Evolutionary conservation across 306 rosid species (phyloP).

Genomic region (Datisca glomerata): DNA sequence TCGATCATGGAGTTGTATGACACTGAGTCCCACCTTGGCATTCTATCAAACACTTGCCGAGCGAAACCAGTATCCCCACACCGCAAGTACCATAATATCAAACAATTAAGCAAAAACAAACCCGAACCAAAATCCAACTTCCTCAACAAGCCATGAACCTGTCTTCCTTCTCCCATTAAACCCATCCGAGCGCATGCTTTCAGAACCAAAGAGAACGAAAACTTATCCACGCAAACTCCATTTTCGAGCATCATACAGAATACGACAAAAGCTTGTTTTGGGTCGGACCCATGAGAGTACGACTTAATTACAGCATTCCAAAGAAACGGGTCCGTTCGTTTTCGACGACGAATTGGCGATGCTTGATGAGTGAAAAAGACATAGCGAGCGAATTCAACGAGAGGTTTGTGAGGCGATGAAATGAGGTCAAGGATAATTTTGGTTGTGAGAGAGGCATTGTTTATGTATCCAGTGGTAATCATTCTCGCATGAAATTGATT

Average conservation of each 20-base stretch:
- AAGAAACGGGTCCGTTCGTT: constrained; percentile 50
- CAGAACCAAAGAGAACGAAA: constrained; percentile 46
- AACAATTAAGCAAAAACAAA: constrained; percentile 50
- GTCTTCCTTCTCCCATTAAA: constrained; percentile 45
- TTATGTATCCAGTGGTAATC: constrained; percentile 40
- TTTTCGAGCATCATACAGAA: constrained; percentile 49
- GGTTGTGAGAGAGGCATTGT: constrained; percentile 24
- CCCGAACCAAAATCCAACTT: constrained; percentile 36
- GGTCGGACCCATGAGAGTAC: constrained; percentile 61
- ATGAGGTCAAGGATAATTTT: constrained; percentile 42
- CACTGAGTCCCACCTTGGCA: constrained; percentile 45
- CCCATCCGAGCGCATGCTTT: constrained; percentile 63
- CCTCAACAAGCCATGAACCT: constrained; percentile 55
- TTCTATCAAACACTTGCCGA: constrained; percentile 38
- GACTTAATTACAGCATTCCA: constrained; percentile 70
- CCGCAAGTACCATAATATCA: constrained; percentile 31
- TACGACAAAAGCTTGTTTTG: constrained; percentile 32
- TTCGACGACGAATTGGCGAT: constrained; percentile 3
- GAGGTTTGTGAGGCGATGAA: constrained; percentile 50
- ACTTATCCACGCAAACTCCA: constrained; percentile 47
- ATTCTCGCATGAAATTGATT: constrained; percentile 52
- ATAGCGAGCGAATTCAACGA: constrained; percentile 49
- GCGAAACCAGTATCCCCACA: constrained; percentile 45
- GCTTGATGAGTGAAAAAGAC: constrained; percentile 52
- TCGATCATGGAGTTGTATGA: constrained; percentile 62